Evolutionary conservation across 1,284 basidiomycete species (phyloP), one percentile per base, ranked within the genome.

Genomic region (Laetiporus sulphureus): DNA sequence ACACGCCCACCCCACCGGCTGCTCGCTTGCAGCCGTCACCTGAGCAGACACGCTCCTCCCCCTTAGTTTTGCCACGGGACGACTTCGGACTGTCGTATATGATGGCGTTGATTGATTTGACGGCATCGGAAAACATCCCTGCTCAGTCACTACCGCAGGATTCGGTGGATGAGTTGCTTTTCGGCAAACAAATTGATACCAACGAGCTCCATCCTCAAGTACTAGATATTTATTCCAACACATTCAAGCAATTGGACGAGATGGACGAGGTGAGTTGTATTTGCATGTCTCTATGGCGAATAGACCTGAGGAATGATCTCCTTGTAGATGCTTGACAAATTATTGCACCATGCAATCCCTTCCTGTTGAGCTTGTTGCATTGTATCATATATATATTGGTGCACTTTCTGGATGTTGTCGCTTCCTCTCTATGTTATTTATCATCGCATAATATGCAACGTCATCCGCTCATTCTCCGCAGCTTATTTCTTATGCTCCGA

Each of bases 31-130:
- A 66, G 51, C 1, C 62, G 49, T 43, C 47, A 36, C 40, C 48
- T 5, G 36, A 18, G 32, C 51, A 41, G 36, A 42, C 44, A 15
- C 40, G 44, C 19, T 51, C 48, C 27, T 48, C 55, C 24, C 55
- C 55, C 38, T 66, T 75, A 7, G 61, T 79, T 21, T 62, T 87
- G 32, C 79, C 84, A 19, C 76, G 75, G 48, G 82, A 91, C 55
- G 88, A 93, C 59, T 93, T 92, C 62, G 91, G 91, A 1, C 66
- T 92, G 30, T 68, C 77, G 11, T 72, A 80, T 41, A 89, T 94
- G 83, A 73, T 92, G 69, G 80, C 86, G 8, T 71, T 93, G 36
- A 90, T 94, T 44, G 78, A 89, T 54, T 73, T 77, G 27, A 72
- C 75, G 24, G 81, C 79, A 24, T 58, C 67, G 32, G 60, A 67